Conservation (phyloP, 1,284 basidiomycete genomes). For the Earliella scabrosa region DNA sequence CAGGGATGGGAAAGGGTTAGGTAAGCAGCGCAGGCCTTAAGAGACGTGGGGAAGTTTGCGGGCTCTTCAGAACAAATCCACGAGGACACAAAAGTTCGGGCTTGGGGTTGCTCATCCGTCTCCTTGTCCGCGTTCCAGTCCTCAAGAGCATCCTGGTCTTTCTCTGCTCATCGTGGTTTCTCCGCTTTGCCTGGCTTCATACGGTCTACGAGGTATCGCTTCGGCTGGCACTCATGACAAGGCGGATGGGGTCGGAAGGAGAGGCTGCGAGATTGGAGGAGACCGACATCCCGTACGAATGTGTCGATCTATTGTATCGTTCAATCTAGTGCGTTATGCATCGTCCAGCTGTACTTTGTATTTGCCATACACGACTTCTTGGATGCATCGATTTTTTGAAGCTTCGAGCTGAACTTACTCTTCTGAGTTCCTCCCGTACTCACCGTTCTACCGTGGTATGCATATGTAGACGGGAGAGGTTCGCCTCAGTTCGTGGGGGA, state of each 20-base stretch:
- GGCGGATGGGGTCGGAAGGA: constrained; percentile 28
- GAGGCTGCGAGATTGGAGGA: constrained; percentile 15
- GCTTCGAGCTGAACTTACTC: no score
- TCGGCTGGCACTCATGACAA: constrained; percentile 47
- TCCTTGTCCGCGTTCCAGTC: constrained; percentile 92
- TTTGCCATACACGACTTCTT: no score
- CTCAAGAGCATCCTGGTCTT: constrained; percentile 61
- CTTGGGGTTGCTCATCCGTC: constrained; percentile 73
- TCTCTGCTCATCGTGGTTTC: constrained; percentile 32
- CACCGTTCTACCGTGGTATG: no score
- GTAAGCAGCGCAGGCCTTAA: constrained; percentile 22
- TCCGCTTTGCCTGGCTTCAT: constrained; percentile 48
- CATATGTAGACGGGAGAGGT: no score
- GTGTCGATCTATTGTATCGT: neutral
- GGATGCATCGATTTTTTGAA: no score
- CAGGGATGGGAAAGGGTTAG: constrained; percentile 28
- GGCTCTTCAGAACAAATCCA: constrained; percentile 56
- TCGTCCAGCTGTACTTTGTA: neutral
- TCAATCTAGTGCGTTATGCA: neutral
- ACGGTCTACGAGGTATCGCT: constrained; percentile 60
- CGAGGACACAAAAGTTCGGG: constrained; percentile 89
- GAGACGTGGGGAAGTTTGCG: constrained; percentile 13
- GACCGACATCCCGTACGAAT: constrained; percentile 26
- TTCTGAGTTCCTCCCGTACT: no score
- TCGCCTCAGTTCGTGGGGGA: no score